Evolutionary conservation across 306 rosid genomes (phyloP).

Genomic region (Ormosia emarginata): DNA sequence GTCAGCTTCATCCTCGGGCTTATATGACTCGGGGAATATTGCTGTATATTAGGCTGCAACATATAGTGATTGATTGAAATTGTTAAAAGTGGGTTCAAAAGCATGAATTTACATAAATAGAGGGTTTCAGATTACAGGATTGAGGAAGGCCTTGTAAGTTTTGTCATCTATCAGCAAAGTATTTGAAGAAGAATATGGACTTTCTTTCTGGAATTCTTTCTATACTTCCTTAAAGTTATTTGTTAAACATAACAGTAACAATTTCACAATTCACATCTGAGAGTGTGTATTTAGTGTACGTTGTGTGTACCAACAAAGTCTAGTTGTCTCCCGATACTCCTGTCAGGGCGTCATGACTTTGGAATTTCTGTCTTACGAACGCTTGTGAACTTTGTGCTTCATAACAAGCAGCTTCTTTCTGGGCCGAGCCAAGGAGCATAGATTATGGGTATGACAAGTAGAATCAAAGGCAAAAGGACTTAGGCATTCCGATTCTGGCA

Average conservation of each 20-base stretch:
- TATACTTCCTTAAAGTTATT: background rate
- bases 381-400: background rate
- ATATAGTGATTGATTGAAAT: no score
- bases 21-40: background rate
- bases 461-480: no score
- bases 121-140: background rate
- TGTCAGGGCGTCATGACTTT: background rate
- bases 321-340: background rate
- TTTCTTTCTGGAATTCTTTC: background rate
- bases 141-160: background rate
- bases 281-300: no score
- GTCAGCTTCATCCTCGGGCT: background rate
- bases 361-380: background rate
- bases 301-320: background rate
- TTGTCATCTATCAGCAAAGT: background rate
- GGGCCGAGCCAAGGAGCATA: background rate
- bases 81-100: no score
- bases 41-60: background rate
- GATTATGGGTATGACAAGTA: no score
- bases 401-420: slow-evolving; percentile 24
- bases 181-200: background rate
- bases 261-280: no score
- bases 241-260: no score
- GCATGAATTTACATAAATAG: no score
- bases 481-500: background rate